A percentile compares a stretch with the other conserved stretches of the same genome.
Conservation (phyloP, 2,329 filamentous ascomycete genomes). For the Emergomyces africanus region DNA sequence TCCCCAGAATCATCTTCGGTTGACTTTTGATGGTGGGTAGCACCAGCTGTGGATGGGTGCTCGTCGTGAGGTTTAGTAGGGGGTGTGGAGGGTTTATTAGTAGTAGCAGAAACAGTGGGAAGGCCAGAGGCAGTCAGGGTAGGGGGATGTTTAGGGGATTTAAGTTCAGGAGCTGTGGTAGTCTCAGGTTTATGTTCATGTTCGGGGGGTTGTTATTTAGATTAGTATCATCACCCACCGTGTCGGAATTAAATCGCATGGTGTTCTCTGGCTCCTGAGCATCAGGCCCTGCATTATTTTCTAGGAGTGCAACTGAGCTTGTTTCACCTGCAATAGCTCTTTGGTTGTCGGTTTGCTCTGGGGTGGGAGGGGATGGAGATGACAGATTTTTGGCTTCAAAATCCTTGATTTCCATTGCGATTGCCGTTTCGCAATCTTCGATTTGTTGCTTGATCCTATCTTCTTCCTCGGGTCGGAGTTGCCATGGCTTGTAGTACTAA, state of each 20-base stretch:
- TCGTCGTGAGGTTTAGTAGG: slow-evolving; percentile 8
- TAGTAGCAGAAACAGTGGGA: slow-evolving; percentile 18
- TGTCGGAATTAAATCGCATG: slow-evolving; percentile 4
- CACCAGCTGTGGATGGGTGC: slow-evolving; percentile 15
- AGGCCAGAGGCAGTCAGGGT: slow-evolving; percentile 11
- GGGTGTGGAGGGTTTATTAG: slow-evolving; percentile 21
- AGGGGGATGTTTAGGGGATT: slow-evolving; percentile 8
- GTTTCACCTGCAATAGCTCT: slow-evolving; percentile 7
- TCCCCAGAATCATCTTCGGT: slow-evolving; percentile 60
- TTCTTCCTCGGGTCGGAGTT: slow-evolving; percentile 56
- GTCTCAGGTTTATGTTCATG: not conserved
- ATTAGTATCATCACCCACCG: slow-evolving; percentile 6
- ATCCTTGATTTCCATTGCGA: slow-evolving; percentile 52
- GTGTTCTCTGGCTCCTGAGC: not conserved
- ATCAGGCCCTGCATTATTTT: not conserved
- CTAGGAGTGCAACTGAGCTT: not conserved
- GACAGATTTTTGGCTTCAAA: slow-evolving; percentile 30
- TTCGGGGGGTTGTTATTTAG: not conserved
- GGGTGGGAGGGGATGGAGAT: slow-evolving; percentile 8
- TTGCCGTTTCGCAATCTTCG: slow-evolving; percentile 47
- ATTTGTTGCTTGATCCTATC: slow-evolving; percentile 58
- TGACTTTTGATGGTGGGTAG: slow-evolving; percentile 22
- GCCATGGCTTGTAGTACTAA: slow-evolving; percentile 80
- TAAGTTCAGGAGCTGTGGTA: not conserved
- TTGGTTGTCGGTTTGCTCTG: slow-evolving; percentile 8